Base-by-base conservation (phyloP, 371 early-diverging fungal species). In the Cokeromyces recurvatus region DNA sequence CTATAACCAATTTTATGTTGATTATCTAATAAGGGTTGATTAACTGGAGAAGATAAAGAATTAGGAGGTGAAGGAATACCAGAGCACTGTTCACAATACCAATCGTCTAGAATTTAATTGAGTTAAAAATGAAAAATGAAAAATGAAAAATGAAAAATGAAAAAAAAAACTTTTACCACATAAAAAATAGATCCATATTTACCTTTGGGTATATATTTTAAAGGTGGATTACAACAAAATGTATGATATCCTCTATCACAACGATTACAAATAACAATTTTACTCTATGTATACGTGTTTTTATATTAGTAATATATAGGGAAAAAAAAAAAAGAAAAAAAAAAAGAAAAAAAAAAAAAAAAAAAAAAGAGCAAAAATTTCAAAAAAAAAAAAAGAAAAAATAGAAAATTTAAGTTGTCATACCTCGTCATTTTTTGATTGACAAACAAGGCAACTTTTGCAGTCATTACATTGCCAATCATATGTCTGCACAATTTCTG, bases 381-480 rank as follows among this genome's bases (percentile, higher is more conserved):
- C 45, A 27, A 51, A 44, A 42, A 39, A 41, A 55, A 32, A 41
- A 43, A 34, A 42, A 43, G 16, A 38, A 16, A 16, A 32, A 23
- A 31, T 38, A 15, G 35, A n/a, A 38, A 40, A 39, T 22, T 10
- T 20, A 24, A 15, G 29, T 39, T 49, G 44, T 51, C 52, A 52
- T 67, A 70, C 70, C 59, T 70, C 66, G 36, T 63, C 55, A 46
- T 57, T 60, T 46, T 69, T 66, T 14, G 49, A 53, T 17, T 57
- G 53, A 58, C 70, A 70, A 32, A 57, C 53, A 22, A 63, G 43
- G 46, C 66, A 70, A 38, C 59, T 70, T 48, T 70, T 70, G 32
- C 70, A 66, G 32, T 66, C 70, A 52, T 60, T 66, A 47, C 70
- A 70, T 51, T 70, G 70, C 66, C 70, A 70, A 52, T 66, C 52